Base-by-base conservation (phyloP, 2,329 filamentous ascomycete species). In the Exophiala phaeomuriformis region DNA sequence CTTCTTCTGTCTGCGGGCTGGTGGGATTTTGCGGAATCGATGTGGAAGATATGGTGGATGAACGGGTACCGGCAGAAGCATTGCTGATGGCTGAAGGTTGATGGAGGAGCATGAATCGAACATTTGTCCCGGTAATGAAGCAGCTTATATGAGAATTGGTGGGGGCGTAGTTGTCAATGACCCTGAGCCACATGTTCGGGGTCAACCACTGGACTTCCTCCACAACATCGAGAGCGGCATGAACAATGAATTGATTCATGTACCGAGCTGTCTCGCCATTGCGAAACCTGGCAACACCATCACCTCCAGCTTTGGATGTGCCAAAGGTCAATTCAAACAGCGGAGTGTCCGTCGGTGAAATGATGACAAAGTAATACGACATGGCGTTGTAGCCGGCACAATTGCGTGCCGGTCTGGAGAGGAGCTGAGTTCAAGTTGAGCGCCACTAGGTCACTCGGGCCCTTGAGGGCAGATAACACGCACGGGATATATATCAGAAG, bases 351-450 rank as follows among this genome's bases (percentile, higher is more conserved):
- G 89, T 88, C 27, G 90, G 94, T 67, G 90, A 93, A 70, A 98
- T 83, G 64, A 98, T 95, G 67, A 88, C 88, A 74, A 98, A 97
- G 77, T 96, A 96, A 79, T 97, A 98, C 56, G 90, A 96, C 93
- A 97, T 97, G 60, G 33, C 36, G 36, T 5, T 43, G 31, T 6
- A 10, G 7, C 12, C 42, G 4, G 30, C 4, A 29, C 3, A 45
- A 7, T 10, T 10, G 19, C 19, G 19, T 19, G 19, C 19, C 19
- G 10, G 9, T 47, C 44, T 12, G 30, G 10, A n/a, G n/a, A 5
- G 44, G 8, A 12, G 10, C 12, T 12, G 4, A 5, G 40, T 36
- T 7, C n/a, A 7, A 2, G 33, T 36, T 36, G 33, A 7, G 33
- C n/a, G 33, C 19, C 19, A 19, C 19, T 19, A 19, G 19, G 19